Evolutionary conservation across 163 green algal genomes (phyloP), one percentile per base, ranked within the genome.

Genomic region (Chlamydomonas reinhardtii): DNA sequence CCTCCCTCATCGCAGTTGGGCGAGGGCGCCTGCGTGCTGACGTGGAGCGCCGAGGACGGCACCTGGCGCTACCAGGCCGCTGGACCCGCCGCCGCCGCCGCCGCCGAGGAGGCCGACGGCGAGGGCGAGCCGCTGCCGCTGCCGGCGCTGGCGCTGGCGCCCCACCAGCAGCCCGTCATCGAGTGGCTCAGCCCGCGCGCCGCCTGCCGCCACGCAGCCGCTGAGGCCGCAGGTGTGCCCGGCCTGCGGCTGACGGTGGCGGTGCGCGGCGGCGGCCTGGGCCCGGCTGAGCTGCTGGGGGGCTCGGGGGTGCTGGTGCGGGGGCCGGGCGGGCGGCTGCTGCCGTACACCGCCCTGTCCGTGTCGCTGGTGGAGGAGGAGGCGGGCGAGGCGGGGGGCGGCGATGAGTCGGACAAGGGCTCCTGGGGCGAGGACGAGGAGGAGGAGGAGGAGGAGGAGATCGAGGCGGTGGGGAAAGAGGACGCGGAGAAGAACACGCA

Each of bases 251-350:
- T 84, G 34, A 29, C 19, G 24, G 65, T 22, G 12, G 17, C 62
- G n/a, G 12, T 84, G 11, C 20, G 14, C 16, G 77, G 77, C 25
- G 48, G 48, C 9, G 48, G 48, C 11, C 48, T 56, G 48, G 48
- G 48, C 48, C 9, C 48, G 48, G 77, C 76, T 48, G 77, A 84
- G 20, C 48, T 84, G 17, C 43, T 84, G 77, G 66, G 48, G n/a
- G 77, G 77, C 19, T 31, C 66, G 24, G 77, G 66, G 17, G n/a
- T 84, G 17, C n/a, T 84, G 0, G 66, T 84, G 29, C 77, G 77
- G 0, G 27, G 24, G 20, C 48, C 48, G 6, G 8, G 9, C 31
- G 20, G n/a, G 5, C 0, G 48, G 31, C 29, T 27, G 66, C 65
- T 84, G 77, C 22, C n/a, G n/a, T 84, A 84, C 77, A 54, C 43